Conservation (phyloP, 2,329 filamentous ascomycete genomes). For the Venturia pyrina region DNA sequence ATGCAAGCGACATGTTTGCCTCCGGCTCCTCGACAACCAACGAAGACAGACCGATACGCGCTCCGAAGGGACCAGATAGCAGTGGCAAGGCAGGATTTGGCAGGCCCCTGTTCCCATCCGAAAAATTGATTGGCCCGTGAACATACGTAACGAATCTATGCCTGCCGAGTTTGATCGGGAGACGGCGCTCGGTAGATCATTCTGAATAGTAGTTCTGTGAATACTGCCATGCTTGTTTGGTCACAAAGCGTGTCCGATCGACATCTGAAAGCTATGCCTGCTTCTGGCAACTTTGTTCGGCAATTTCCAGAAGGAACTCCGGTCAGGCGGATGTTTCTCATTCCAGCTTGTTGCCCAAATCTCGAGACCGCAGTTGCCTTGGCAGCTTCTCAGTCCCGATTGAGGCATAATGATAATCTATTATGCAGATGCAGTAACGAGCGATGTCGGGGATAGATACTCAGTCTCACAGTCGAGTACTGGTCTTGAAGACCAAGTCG, state of each 20-base stretch:
- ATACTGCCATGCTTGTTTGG: neutral
- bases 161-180: neutral
- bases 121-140: neutral
- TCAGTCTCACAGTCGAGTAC: neutral
- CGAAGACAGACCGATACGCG: slow-evolving; percentile 58
- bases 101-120: neutral
- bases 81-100: slow-evolving; percentile 70
- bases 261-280: too few species aligned
- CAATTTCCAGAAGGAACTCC: too few species aligned
- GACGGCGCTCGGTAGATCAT: neutral
- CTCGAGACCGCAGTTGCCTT: neutral
- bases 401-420: neutral
- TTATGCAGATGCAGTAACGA: neutral
- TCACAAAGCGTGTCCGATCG: too few species aligned
- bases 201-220: neutral
- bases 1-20: slow-evolving; percentile 27
- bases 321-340: too few species aligned
- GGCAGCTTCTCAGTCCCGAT: neutral
- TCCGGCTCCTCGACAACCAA: slow-evolving; percentile 41
- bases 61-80: slow-evolving; percentile 68
- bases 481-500: neutral
- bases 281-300: too few species aligned
- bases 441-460: neutral
- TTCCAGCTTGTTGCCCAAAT: too few species aligned
- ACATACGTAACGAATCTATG: neutral